Conservation (phyloP, 257 asterid genomes). For the Ilex asprella region DNA sequence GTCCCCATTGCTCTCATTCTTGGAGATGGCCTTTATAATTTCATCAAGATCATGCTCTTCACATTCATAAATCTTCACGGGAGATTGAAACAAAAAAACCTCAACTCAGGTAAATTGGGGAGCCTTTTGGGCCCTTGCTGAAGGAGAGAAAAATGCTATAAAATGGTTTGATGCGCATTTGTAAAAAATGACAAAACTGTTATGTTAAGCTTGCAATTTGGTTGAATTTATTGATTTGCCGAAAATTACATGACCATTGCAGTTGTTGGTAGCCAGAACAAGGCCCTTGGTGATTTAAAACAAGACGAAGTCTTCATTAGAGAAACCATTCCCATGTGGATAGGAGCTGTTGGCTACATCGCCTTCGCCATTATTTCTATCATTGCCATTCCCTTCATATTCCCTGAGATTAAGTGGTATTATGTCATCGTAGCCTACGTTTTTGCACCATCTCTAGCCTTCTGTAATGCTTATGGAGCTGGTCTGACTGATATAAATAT, state of each 20-base stretch:
- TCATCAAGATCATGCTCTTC: slow-evolving; percentile 46
- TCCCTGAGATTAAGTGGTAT: not conserved
- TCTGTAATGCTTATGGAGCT: slow-evolving; percentile 3
- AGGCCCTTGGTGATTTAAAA: not conserved
- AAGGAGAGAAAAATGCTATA: no score
- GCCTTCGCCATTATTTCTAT: not conserved
- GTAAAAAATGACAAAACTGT: no score
- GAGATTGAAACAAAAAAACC: slow-evolving; percentile 28
- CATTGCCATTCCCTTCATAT: not conserved
- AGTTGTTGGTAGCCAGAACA: not conserved
- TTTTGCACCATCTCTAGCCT: not conserved
- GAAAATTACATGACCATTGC: not conserved
- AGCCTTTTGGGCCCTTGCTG: not conserved
- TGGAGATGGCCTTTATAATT: slow-evolving; percentile 84
- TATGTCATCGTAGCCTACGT: slow-evolving; percentile 1
- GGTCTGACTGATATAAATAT: not conserved
- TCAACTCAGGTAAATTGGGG: slow-evolving; percentile 30
- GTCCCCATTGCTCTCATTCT: slow-evolving; percentile 74
- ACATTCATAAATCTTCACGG: slow-evolving; percentile 33
- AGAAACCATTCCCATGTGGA: slow-evolving; percentile 1
- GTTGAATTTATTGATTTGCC: no score
- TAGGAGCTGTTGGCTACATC: not conserved
- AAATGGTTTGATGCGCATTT: no score
- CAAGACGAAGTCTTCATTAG: slow-evolving; percentile 2
- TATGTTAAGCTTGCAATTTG: no score